These are phyloP conservation scores for Penicillium simplicissimum DNA, from an alignment of 495 filamentous ascomycete species.

Conservation along the genomic window DNA sequence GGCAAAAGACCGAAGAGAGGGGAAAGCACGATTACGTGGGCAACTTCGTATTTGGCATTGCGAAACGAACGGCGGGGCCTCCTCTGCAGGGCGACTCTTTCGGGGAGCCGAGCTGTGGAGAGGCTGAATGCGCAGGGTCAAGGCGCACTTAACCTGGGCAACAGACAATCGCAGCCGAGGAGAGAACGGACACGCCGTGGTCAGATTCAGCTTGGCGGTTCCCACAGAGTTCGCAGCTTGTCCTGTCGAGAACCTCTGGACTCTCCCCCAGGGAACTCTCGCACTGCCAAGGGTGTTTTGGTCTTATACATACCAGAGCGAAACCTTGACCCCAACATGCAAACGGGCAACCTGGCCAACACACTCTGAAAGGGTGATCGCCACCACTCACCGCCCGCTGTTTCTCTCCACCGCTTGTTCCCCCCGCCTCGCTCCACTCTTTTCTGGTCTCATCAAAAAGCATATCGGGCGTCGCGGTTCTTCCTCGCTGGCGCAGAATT, in stretches of 20 bases:
- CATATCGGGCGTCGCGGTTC: conserved; percentile 1
- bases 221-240: neutral
- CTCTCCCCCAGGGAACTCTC: no score
- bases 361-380: neutral
- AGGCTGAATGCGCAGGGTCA: conserved; percentile 6
- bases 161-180: neutral
- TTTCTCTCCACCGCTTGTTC: conserved; percentile 33
- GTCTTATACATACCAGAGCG: neutral
- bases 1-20: neutral
- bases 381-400: conserved; percentile 22
- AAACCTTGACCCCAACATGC: neutral
- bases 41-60: conserved; percentile 3
- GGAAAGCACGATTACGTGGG: neutral
- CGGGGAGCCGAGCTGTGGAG: neutral
- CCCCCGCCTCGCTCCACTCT: conserved; percentile 24
- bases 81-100: neutral
- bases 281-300: neutral
- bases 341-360: neutral
- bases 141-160: neutral
- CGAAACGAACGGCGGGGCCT: conserved; percentile 8
- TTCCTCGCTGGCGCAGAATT: conserved; percentile 7
- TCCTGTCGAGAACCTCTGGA: neutral
- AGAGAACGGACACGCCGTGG: neutral
- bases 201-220: neutral
- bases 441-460: conserved; percentile 3